Evolutionary conservation across 2,329 filamentous ascomycete genomes (phyloP).

Genomic region (Penicillium sp.): DNA sequence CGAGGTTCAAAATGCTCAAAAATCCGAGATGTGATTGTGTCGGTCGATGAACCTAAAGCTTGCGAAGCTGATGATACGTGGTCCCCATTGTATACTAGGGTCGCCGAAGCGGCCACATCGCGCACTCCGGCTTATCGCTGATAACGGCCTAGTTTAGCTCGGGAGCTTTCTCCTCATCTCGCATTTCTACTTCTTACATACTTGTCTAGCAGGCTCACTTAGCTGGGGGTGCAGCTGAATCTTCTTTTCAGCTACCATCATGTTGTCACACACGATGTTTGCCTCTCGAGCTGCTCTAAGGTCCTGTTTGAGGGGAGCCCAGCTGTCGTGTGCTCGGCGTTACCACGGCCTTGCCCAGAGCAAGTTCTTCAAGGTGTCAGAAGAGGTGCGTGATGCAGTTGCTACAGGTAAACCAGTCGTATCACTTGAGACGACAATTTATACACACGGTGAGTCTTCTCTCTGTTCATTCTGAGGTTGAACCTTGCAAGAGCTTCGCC

Average conservation of each 20-base stretch:
- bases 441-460: slow-evolving; percentile 72
- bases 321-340: slow-evolving; percentile 16
- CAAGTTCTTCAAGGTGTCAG: slow-evolving; percentile 67
- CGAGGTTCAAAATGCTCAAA: slow-evolving; percentile 9
- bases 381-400: slow-evolving; percentile 78
- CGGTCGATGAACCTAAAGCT: slow-evolving; percentile 12
- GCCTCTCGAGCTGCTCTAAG: slow-evolving; percentile 22
- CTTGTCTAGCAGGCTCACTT: neutral
- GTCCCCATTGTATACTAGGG: slow-evolving; percentile 35
- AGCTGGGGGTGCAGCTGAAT: neutral
- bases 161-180: slow-evolving; percentile 22
- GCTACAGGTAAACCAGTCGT: slow-evolving; percentile 76
- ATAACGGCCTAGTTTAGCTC: neutral
- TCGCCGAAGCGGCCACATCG: slow-evolving; percentile 32
- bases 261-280: slow-evolving; percentile 16
- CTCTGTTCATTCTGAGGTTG: neutral
- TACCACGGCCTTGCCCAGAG: slow-evolving; percentile 32
- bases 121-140: slow-evolving; percentile 32
- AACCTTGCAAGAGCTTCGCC: neutral
- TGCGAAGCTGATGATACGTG: slow-evolving; percentile 33
- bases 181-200: slow-evolving; percentile 8
- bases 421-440: slow-evolving; percentile 92
- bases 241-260: neutral
- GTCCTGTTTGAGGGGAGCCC: slow-evolving; percentile 14
- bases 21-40: slow-evolving; percentile 9